phyloP scores from a whole-genome alignment of 352 stramenopile species.

The Phytophthora boehmeriae region DNA sequence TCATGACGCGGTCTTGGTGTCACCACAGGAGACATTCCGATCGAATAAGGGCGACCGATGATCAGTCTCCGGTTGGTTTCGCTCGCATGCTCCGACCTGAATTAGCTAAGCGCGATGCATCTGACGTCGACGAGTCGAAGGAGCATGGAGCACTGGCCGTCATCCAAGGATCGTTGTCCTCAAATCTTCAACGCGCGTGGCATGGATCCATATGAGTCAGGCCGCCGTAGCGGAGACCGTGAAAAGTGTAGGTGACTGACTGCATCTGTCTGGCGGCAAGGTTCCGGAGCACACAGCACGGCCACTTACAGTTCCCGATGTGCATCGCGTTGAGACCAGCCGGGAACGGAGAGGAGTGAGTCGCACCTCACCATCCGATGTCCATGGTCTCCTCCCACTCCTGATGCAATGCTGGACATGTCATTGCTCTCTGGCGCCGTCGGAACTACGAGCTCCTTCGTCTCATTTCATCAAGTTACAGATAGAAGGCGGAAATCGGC shows the following conservation, averaged over 20 bases:
- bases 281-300: not conserved
- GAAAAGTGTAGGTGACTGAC: not conserved
- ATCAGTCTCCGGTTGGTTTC: not conserved
- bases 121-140: no score
- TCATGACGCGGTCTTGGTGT: not conserved
- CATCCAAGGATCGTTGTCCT: not conserved
- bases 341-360: constrained; percentile 22
- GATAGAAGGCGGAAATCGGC: not conserved
- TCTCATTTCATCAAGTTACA: not conserved
- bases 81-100: no score
- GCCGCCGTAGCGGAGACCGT: no score
- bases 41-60: not conserved
- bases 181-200: no score
- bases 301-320: not conserved
- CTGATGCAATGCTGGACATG: constrained; percentile 2
- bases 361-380: constrained; percentile 18
- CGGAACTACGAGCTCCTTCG: constrained; percentile 9
- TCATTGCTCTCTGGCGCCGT: constrained; percentile 4
- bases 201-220: no score
- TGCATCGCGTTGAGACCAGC: constrained; percentile 18
- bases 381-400: constrained; percentile 21
- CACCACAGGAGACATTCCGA: not conserved
- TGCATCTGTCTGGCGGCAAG: not conserved
- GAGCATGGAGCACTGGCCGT: no score
- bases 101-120: no score